Conservation (phyloP, 2,329 filamentous ascomycete genomes). For the Fusarium acutatum region DNA sequence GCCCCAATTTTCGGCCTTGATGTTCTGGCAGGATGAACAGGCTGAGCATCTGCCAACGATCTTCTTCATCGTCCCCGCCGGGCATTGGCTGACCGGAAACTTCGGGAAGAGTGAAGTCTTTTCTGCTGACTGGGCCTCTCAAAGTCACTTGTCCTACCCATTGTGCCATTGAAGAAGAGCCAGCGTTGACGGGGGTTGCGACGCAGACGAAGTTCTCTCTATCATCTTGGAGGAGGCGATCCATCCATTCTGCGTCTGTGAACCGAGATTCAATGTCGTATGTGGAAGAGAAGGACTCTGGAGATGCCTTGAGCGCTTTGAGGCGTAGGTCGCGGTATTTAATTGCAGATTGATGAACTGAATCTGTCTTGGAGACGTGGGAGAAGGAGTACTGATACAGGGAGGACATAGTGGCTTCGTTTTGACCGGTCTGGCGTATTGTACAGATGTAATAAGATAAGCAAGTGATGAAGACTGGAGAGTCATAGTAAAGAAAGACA, state of each 20-base stretch:
- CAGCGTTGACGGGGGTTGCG: background rate
- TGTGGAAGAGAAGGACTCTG: background rate
- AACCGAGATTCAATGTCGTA: background rate
- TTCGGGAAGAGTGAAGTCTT: rapidly evolving
- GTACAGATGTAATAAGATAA: too few species aligned
- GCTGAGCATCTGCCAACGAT: background rate
- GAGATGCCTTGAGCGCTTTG: rapidly evolving
- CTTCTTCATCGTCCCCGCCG: rapidly evolving
- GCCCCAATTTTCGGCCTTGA: background rate
- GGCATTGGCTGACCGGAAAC: rapidly evolving
- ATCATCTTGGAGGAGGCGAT: background rate
- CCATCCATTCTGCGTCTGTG: background rate
- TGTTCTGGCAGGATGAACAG: background rate
- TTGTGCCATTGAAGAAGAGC: rapidly evolving
- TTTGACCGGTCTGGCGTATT: background rate
- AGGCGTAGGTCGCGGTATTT: background rate
- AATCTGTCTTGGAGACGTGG: background rate
- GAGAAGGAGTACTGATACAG: background rate
- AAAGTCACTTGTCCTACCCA: background rate
- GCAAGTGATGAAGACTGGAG: background rate
- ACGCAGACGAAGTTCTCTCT: background rate
- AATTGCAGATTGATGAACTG: background rate
- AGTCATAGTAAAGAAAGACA: rapidly evolving
- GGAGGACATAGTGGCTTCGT: rapidly evolving
- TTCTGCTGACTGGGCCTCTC: background rate